Base-by-base conservation (phyloP, 805 yeast genomes). In the Pichia exigua region DNA sequence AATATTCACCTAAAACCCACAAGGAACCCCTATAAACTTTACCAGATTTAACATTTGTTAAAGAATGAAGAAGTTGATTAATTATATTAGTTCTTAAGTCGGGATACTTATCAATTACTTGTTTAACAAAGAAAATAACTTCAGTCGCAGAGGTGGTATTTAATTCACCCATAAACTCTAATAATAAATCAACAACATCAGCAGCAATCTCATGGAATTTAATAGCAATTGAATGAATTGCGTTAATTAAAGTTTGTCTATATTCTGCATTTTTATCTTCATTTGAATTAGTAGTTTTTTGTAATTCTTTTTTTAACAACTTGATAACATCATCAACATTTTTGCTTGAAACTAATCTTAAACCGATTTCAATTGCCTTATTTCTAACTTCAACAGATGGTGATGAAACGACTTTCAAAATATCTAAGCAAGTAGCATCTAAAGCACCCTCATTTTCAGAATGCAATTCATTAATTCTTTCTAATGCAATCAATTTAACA, bases 1-100 rank as follows among this genome's bases (percentile, higher is more conserved):
- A 74, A 68, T 90, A 94, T 70, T 95, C 99, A 68, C 99, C 99
- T 61, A 94, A 71, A 47, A 94, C 83, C 99, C 99, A 94, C 54
- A 95, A 74, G 0, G 95, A 89, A 30, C 96, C 95, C 58, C 98
- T 83, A 72, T 82, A 86, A 12, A 94, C 96, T 62, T 90, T 90
- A 13, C 96, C 95, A 54, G 94, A 83, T 65, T 82, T 87, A 47
- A 88, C 83, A 24, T 73, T 73, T 27, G 80, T 80, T 63, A 94
- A 74, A 15, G 88, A 73, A 10, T 61, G 60, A 44, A 89, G 69
- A 54, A 94, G 78, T 59, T 85, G 82, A 44, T 68, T 65, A 51
- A 94, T 68, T 46, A 90, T 84, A 20, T 79, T 68, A 21, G 74
- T 68, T 64, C 96, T 81, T 59, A 88, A 75, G 51, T 82, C 81